phyloP scores from a whole-genome alignment of 1,284 basidiomycete genomes.

The Marasmius sp. region DNA sequence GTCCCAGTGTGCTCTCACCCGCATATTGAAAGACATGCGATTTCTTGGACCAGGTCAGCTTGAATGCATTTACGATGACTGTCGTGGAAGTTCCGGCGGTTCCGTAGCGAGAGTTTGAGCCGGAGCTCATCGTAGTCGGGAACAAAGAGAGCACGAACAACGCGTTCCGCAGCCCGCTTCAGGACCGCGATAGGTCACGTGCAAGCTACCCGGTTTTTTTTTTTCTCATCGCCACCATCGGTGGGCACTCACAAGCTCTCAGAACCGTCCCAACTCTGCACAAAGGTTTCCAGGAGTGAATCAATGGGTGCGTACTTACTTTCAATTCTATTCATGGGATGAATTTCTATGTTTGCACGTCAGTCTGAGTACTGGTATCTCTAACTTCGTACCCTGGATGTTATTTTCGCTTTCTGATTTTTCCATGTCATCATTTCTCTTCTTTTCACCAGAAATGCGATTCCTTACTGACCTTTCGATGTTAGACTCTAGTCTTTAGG shows the following conservation, averaged over 20 bases:
- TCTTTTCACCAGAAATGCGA: too few relatives aligned
- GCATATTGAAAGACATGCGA: slow-evolving; percentile 12
- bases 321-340: not conserved
- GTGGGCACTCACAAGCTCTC: too few relatives aligned
- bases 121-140: not conserved
- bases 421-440: not conserved
- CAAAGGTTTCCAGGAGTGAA: not conserved
- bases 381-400: not conserved
- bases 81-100: not conserved
- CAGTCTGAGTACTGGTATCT: not conserved
- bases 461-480: too few relatives aligned
- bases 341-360: not conserved
- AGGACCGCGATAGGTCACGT: not conserved
- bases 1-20: not conserved
- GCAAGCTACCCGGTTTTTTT: not conserved
- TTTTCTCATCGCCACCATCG: not conserved
- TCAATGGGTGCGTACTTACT: not conserved
- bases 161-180: not conserved
- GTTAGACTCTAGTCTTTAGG: too few relatives aligned
- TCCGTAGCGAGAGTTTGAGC: slow-evolving; percentile 2
- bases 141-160: not conserved
- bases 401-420: not conserved
- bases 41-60: slow-evolving; percentile 1
- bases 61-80: slow-evolving; percentile 9
- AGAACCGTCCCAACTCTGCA: not conserved